phyloP scores from a whole-genome alignment of 2,329 filamentous ascomycete species.

The Cercospora zeae-maydis region DNA sequence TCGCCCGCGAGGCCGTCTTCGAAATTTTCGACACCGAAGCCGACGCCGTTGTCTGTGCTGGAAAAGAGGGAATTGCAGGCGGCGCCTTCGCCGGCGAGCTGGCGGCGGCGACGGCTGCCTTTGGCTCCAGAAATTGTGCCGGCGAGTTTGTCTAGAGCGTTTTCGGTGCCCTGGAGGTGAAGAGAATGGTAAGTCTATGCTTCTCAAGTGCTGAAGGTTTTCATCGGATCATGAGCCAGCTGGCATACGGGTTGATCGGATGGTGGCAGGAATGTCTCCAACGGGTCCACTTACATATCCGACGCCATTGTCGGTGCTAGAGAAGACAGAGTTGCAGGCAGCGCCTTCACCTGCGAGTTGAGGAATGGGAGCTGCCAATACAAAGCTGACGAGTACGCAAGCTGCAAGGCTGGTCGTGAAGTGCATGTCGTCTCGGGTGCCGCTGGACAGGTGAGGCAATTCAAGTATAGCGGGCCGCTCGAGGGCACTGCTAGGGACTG shows the following conservation, averaged over 20 bases:
- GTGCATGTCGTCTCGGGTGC: constrained; percentile 11
- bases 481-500: background rate
- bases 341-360: constrained; percentile 28
- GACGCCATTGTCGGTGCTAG: constrained; percentile 25
- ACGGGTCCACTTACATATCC: constrained; percentile 15
- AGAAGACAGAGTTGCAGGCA: constrained; percentile 23
- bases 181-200: too few relatives aligned
- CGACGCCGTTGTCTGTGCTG: constrained; percentile 25
- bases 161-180: constrained; percentile 14
- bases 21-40: constrained; percentile 27
- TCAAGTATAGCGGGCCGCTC: background rate
- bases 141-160: constrained; percentile 22
- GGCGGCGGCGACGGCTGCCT: constrained; percentile 13
- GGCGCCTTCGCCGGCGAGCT: constrained; percentile 27
- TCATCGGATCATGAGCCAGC: too few relatives aligned
- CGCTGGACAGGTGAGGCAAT: background rate
- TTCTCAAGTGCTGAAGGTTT: too few relatives aligned
- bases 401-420: constrained; percentile 19
- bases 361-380: constrained; percentile 21
- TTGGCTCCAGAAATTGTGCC: constrained; percentile 4
- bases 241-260: too few relatives aligned
- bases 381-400: constrained; percentile 14
- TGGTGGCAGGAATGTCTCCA: too few relatives aligned
- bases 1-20: constrained; percentile 7
- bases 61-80: constrained; percentile 25